A percentile compares a stretch with the other conserved stretches of the same genome.
These are phyloP conservation scores for Alternaria infectoria DNA, from an alignment of 2,329 filamentous ascomycete species.

Conservation along the genomic window DNA sequence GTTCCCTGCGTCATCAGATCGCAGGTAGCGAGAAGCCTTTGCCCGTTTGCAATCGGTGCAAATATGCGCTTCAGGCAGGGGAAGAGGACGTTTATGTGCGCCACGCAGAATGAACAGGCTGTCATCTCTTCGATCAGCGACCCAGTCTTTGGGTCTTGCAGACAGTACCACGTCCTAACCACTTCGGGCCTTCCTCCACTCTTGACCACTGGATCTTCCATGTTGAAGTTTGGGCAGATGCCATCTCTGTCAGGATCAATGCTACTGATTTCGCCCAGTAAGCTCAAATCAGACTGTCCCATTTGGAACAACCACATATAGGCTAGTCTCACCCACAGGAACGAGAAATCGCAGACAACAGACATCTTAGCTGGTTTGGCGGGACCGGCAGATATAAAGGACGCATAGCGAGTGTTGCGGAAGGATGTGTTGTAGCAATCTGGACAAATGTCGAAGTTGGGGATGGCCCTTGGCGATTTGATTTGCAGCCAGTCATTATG, in stretches of 20 bases:
- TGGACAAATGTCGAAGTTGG: conserved; percentile 25
- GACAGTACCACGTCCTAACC: conserved; percentile 25
- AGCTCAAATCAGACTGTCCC: conserved; percentile 13
- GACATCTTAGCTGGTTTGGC: conserved; percentile 14
- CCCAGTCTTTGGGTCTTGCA: conserved; percentile 17
- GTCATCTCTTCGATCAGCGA: conserved; percentile 25
- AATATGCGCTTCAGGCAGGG: conserved; percentile 22
- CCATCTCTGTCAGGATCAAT: conserved; percentile 22
- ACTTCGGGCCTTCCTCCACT: conserved; percentile 17
- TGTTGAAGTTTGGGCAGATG: conserved; percentile 24
- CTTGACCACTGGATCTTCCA: conserved; percentile 14
- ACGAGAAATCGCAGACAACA: conserved; percentile 20
- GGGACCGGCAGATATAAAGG: conserved; percentile 9
- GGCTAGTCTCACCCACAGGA: conserved; percentile 23
- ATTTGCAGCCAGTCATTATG: conserved; percentile 23
- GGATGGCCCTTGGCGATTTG: conserved; percentile 11
- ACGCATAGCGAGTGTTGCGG: conserved; percentile 17
- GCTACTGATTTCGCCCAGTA: conserved; percentile 16
- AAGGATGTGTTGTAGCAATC: conserved; percentile 28
- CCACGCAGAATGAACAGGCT: conserved; percentile 25
- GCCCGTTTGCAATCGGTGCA: conserved; percentile 9
- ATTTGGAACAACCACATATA: conserved; percentile 22
- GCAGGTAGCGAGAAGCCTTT: conserved; percentile 24
- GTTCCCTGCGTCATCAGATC: conserved; percentile 20
- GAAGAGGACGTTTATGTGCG: conserved; percentile 18